Evolutionary conservation across 2,329 filamentous ascomycete genomes (phyloP).

Genomic region (Phaeosphaeria sp.): DNA sequence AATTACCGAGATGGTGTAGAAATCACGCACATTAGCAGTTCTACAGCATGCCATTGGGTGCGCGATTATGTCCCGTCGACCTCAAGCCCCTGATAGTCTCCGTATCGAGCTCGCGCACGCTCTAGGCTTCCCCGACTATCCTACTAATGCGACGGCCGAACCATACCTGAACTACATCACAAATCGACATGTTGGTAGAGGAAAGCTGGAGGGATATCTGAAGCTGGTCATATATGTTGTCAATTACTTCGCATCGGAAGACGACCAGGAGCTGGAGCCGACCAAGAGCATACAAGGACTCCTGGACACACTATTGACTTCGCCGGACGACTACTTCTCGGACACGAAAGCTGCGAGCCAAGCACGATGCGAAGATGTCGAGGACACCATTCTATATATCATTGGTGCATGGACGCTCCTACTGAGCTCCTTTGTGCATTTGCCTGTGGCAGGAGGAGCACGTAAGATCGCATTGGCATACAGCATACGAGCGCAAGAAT

Average conservation of each 20-base stretch:
- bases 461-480: conserved; percentile 17
- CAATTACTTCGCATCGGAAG: conserved; percentile 11
- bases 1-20: background rate
- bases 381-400: conserved; percentile 27
- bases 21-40: background rate
- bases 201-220: conserved; percentile 13
- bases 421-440: conserved; percentile 20
- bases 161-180: conserved; percentile 29
- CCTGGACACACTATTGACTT: background rate
- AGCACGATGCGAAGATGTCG: conserved; percentile 16
- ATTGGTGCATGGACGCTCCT: conserved; percentile 25
- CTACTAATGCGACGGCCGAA: conserved; percentile 7
- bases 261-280: background rate
- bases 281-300: background rate
- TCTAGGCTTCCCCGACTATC: conserved; percentile 15
- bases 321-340: background rate
- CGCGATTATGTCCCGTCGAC: background rate
- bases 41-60: background rate
- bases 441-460: conserved; percentile 2
- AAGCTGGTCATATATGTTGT: conserved; percentile 19
- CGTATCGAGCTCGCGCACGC: conserved; percentile 16
- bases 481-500: conserved; percentile 1
- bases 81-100: background rate
- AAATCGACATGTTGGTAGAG: conserved; percentile 15
- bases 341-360: conserved; percentile 10